phyloP scores from a whole-genome alignment of 768 basidiomycete genomes.

The Cystofilobasidium capitatum region DNA sequence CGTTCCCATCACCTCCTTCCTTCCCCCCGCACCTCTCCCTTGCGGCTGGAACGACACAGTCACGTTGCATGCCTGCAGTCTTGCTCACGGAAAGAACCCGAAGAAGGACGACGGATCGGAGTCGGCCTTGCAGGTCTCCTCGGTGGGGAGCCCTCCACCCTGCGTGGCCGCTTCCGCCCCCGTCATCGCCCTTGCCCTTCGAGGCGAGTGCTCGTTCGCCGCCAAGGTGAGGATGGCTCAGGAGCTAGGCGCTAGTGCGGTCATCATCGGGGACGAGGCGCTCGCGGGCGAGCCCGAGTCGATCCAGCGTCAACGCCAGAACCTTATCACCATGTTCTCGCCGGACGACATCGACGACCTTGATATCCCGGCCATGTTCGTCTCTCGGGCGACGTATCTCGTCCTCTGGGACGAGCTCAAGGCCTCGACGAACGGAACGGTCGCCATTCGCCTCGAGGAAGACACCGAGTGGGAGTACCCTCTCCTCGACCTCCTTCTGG shows the following conservation, averaged over 20 bases:
- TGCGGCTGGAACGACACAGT: background rate
- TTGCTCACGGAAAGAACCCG: background rate
- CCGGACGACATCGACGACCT: constrained; percentile 77
- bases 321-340: constrained; percentile 83
- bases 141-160: background rate
- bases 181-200: constrained; percentile 79
- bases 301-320: constrained; percentile 46
- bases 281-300: constrained; percentile 42
- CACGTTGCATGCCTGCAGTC: background rate
- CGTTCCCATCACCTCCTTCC: constrained; percentile 12
- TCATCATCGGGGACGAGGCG: constrained; percentile 82
- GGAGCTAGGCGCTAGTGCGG: constrained; percentile 65
- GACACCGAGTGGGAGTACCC: constrained; percentile 62
- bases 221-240: constrained; percentile 66
- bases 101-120: background rate
- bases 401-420: constrained; percentile 60
- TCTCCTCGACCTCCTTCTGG: constrained; percentile 43
- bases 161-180: background rate
- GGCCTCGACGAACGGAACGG: constrained; percentile 52
- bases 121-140: background rate
- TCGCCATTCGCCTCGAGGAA: constrained; percentile 37
- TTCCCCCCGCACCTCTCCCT: background rate
- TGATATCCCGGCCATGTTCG: constrained; percentile 73
- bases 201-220: constrained; percentile 82
- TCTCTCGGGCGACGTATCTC: constrained; percentile 71